These are phyloP conservation scores for Ailanthus altissimus DNA, from an alignment of 345 rosid genomes.

Conservation along the genomic window DNA sequence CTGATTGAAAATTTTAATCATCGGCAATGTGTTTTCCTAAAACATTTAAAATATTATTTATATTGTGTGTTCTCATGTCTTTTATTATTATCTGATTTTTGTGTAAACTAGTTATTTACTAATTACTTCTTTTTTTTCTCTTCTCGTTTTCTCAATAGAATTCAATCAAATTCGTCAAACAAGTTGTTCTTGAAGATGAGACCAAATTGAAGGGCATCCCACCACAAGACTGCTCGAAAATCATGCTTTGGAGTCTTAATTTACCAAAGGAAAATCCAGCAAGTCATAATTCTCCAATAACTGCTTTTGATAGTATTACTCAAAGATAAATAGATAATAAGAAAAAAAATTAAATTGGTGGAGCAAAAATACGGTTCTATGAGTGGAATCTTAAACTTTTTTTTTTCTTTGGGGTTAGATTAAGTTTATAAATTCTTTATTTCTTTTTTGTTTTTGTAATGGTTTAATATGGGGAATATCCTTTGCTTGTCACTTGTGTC, in stretches of 20 bases:
- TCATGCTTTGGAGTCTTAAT: conserved; percentile 83
- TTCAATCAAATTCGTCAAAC: conserved; percentile 79
- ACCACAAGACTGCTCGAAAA: conserved; percentile 68
- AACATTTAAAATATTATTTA: too few relatives aligned
- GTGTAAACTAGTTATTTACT: not conserved
- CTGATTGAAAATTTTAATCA: too few relatives aligned
- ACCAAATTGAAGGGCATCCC: conserved; percentile 76
- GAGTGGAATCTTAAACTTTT: not conserved
- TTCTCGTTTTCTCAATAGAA: conserved; percentile 36
- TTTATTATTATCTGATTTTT: not conserved
- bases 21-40: too few relatives aligned
- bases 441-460: not conserved
- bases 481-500: not conserved
- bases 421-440: not conserved
- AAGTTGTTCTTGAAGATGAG: conserved; percentile 81
- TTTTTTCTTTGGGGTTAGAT: not conserved
- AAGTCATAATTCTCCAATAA: not conserved
- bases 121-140: not conserved
- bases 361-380: not conserved
- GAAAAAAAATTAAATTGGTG: not conserved
- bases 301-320: conserved; percentile 1
- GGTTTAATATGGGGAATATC: not conserved
- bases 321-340: conserved; percentile 11
- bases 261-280: conserved; percentile 15
- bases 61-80: not conserved